A percentile compares a stretch with the other conserved stretches of the same genome.
Conservation (phyloP, 2,329 filamentous ascomycete species). For the Phialophora chinensis region DNA sequence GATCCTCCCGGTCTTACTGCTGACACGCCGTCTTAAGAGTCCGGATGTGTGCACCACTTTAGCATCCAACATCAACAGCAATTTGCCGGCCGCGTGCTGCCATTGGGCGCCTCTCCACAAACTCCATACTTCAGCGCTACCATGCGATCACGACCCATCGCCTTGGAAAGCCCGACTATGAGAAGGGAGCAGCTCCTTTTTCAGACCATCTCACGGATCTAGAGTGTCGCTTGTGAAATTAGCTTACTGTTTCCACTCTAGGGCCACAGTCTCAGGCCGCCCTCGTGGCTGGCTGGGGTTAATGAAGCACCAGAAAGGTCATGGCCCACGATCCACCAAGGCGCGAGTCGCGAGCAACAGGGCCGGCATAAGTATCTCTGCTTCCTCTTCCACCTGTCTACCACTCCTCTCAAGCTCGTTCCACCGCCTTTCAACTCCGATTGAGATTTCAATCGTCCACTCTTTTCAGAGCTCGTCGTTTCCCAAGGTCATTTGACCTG, state of each 20-base stretch:
- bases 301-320: slow-evolving; percentile 10
- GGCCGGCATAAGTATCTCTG: slow-evolving; percentile 31
- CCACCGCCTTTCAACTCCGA: slow-evolving; percentile 26
- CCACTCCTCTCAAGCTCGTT: slow-evolving; percentile 29
- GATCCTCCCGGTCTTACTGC: not conserved
- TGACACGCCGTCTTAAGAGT: not conserved
- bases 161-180: not conserved
- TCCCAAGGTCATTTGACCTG: slow-evolving; percentile 37
- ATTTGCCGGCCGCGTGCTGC: slow-evolving; percentile 4
- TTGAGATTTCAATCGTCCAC: slow-evolving; percentile 41
- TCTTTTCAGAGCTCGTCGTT: slow-evolving; percentile 36
- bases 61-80: slow-evolving; percentile 8
- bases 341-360: slow-evolving; percentile 11
- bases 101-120: slow-evolving; percentile 19
- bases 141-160: slow-evolving; percentile 13
- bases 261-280: slow-evolving; percentile 21
- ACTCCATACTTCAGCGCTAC: slow-evolving; percentile 8
- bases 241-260: slow-evolving; percentile 27
- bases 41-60: not conserved
- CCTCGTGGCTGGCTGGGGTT: slow-evolving; percentile 32
- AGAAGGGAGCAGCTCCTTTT: slow-evolving; percentile 21
- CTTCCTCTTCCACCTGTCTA: slow-evolving; percentile 18
- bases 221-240: slow-evolving; percentile 29
- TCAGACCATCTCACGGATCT: slow-evolving; percentile 10
- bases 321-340: slow-evolving; percentile 18